Base-by-base conservation (phyloP, 805 yeast species). In the Peterozyma xylosa region DNA sequence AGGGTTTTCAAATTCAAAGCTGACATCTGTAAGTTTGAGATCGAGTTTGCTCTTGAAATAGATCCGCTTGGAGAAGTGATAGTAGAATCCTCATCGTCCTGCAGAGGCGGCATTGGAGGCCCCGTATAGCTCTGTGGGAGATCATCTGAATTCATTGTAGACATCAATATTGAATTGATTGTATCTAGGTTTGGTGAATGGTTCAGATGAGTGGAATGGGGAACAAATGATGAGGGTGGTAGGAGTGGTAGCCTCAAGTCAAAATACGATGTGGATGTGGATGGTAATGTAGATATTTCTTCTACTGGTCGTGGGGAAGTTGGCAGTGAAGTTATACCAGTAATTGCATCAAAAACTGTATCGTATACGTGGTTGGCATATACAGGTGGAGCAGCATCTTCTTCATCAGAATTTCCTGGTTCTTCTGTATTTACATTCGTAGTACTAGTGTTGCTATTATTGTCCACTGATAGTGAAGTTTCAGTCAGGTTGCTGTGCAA, bases 1-100 rank as follows among this genome's bases (percentile, higher is more conserved):
- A 87, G 51, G 1, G 69, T 59, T 3, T 61, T 58, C 2, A 70
- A 47, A 46, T 74, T 73, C 68, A 64, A 45, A 36, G n/a, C 21
- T 7, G 44, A 37, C 44, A 45, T 37, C n/a, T 15, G 41, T 29
- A 33, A 35, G 27, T 21, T 10, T 16, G 38, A 7, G 5, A 14
- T 11, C 15, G 34, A 32, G 5, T 13, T 5, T 14, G 34, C 13
- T 32, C 34, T 32, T 14, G 34, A 32, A 13, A 32, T 32, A 4
- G 15, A 32, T 32, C 34, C 15, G 34, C 15, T 14, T 32, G 34
- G 15, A 5, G 34, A 32, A 32, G 27, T 21, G 27, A 21, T 7
- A 5, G 15, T 32, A 3, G 34, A 32, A 10, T 4, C 5, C 34
- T 11, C 14, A 32, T 11, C 13, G 15, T 32, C 14, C 9, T 5